These are phyloP conservation scores for Boletus speciosus DNA, from an alignment of 768 basidiomycete genomes.

Conservation along the genomic window DNA sequence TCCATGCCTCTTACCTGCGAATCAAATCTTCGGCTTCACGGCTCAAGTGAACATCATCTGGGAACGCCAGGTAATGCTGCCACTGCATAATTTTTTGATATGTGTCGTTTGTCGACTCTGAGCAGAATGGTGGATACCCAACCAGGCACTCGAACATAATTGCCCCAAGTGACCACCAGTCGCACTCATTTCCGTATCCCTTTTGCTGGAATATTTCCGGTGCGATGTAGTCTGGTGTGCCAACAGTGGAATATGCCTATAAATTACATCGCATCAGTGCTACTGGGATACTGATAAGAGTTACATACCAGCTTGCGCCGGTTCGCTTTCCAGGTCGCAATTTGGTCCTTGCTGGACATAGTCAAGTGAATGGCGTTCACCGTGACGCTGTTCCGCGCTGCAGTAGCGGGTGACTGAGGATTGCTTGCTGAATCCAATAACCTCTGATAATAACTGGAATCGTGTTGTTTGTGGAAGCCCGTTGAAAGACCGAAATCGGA, in stretches of 20 bases:
- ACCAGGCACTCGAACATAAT: slow-evolving; percentile 99
- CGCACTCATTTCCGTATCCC: slow-evolving; percentile 98
- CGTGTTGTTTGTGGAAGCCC: slow-evolving; percentile 98
- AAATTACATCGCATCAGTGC: neutral
- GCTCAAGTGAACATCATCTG: slow-evolving; percentile 92
- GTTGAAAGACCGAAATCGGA: slow-evolving; percentile 99
- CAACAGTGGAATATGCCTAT: slow-evolving; percentile 96
- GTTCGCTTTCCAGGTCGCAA: slow-evolving; percentile 99
- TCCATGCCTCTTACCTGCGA: slow-evolving; percentile 50
- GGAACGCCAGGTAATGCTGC: slow-evolving; percentile 81
- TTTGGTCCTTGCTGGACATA: slow-evolving; percentile 89
- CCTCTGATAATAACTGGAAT: slow-evolving; percentile 91
- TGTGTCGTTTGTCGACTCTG: slow-evolving; percentile 93
- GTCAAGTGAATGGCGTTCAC: slow-evolving; percentile 97
- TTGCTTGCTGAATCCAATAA: slow-evolving; percentile 66
- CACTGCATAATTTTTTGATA: slow-evolving; percentile 98
- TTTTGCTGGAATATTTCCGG: slow-evolving; percentile 95
- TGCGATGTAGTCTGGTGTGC: slow-evolving; percentile 95
- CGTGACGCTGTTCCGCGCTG: slow-evolving; percentile 89
- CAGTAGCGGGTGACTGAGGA: slow-evolving; percentile 38
- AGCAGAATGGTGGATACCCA: slow-evolving; percentile 96
- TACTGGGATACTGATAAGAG: neutral
- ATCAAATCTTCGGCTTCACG: slow-evolving; percentile 89
- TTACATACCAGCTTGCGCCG: slow-evolving; percentile 84
- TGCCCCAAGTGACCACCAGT: slow-evolving; percentile 99